Conservation (phyloP, 495 filamentous ascomycete genomes). For the Neurospora sublineolata region DNA sequence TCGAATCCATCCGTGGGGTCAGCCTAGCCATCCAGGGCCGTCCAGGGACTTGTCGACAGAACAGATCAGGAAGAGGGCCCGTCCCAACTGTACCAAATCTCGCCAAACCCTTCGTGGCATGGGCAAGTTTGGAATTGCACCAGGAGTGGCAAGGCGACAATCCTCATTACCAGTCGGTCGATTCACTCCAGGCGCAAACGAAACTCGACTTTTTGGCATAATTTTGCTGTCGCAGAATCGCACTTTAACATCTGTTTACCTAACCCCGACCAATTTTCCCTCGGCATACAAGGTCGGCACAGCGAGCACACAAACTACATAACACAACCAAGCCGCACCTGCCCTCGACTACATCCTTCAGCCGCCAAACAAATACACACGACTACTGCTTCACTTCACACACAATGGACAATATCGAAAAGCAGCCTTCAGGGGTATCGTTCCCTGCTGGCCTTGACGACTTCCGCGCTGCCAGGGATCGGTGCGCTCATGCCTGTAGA, state of each 20-base stretch:
- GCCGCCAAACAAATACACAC: neutral
- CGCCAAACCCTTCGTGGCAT: slow-evolving; percentile 9
- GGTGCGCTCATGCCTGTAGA: slow-evolving; percentile 22
- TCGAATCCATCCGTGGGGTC: neutral
- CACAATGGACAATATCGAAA: slow-evolving; percentile 5
- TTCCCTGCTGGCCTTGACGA: slow-evolving; percentile 26
- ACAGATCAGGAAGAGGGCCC: slow-evolving; percentile 5
- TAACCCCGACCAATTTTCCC: neutral
- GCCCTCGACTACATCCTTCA: neutral
- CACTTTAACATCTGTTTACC: neutral
- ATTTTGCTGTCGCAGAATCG: neutral
- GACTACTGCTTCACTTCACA: neutral
- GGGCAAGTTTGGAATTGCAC: slow-evolving; percentile 3
- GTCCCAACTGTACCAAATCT: slow-evolving; percentile 8
- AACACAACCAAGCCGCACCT: neutral
- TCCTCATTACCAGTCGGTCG: neutral
- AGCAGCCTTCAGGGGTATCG: slow-evolving; percentile 3
- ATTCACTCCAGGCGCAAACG: neutral
- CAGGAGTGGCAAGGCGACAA: slow-evolving; percentile 2
- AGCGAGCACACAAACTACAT: neutral
- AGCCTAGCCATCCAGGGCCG: neutral
- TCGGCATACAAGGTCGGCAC: neutral
- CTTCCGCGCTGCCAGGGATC: slow-evolving; percentile 21
- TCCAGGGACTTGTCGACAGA: neutral
- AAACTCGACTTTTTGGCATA: neutral